phyloP scores from a whole-genome alignment of 2,329 filamentous ascomycete species.

The Magnaporthiopsis poae region DNA sequence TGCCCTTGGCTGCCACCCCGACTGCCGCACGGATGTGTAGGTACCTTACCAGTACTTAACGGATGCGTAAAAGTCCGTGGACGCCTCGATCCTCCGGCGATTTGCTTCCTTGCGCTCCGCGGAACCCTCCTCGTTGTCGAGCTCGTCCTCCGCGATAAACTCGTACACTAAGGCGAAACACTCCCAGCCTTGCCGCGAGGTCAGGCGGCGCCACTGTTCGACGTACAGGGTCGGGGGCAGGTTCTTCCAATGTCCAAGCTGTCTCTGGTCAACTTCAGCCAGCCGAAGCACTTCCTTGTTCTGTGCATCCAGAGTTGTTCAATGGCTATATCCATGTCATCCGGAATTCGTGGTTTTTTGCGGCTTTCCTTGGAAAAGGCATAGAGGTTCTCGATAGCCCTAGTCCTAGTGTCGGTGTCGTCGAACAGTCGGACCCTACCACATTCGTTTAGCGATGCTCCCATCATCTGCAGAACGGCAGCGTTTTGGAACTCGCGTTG shows the following conservation, averaged over 20 bases:
- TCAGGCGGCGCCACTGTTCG: not conserved
- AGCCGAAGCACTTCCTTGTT: no score
- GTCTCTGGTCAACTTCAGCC: no score
- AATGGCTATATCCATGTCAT: not conserved
- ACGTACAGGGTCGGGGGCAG: not conserved
- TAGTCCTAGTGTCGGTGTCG: not conserved
- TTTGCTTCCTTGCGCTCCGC: not conserved
- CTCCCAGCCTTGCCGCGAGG: not conserved
- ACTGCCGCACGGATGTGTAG: no score
- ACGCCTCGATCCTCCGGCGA: not conserved
- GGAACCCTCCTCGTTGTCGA: not conserved
- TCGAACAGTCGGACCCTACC: no score
- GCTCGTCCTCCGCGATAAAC: not conserved
- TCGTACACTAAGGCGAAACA: constrained; percentile 1
- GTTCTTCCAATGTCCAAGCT: not conserved
- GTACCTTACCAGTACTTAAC: no score
- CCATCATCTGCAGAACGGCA: constrained; percentile 2
- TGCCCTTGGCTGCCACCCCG: no score
- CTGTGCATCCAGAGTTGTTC: not conserved
- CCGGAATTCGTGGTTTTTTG: not conserved
- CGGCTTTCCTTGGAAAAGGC: not conserved
- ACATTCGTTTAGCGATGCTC: not conserved
- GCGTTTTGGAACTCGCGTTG: not conserved
- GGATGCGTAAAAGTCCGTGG: not conserved
- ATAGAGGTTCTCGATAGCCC: not conserved